phyloP scores from a whole-genome alignment of 2,329 filamentous ascomycete species.

The Trichoderma arundinaceum region DNA sequence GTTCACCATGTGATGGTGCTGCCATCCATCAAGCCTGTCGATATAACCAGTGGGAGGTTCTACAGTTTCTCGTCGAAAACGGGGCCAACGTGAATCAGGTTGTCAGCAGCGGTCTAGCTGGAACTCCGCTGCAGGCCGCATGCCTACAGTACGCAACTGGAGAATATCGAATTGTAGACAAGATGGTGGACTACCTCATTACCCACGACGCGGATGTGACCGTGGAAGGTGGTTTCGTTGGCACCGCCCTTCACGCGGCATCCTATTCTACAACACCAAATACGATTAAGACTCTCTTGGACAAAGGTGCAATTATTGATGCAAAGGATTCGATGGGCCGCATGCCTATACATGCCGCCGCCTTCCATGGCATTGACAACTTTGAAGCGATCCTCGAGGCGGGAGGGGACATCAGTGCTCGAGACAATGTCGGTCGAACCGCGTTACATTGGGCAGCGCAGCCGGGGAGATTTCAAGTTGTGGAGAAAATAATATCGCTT shows the following conservation, averaged over 20 bases:
- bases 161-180: slow-evolving; percentile 31
- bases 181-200: slow-evolving; percentile 36
- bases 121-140: slow-evolving; percentile 28
- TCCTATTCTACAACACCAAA: slow-evolving; percentile 31
- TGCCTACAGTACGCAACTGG: slow-evolving; percentile 7
- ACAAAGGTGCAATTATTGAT: slow-evolving; percentile 30
- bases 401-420: slow-evolving; percentile 24
- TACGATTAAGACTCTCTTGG: slow-evolving; percentile 34
- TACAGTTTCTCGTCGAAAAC: slow-evolving; percentile 26
- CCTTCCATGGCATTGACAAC: slow-evolving; percentile 28
- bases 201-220: slow-evolving; percentile 33
- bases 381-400: slow-evolving; percentile 29
- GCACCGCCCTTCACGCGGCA: slow-evolving; percentile 33
- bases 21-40: slow-evolving; percentile 25
- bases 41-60: background rate
- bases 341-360: slow-evolving; percentile 30
- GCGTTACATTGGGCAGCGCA: slow-evolving; percentile 32
- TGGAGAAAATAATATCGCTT: slow-evolving; percentile 25
- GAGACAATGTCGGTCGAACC: slow-evolving; percentile 23
- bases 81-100: slow-evolving; percentile 28
- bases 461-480: slow-evolving; percentile 20
- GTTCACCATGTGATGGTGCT: slow-evolving; percentile 24
- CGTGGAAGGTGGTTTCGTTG: slow-evolving; percentile 34
- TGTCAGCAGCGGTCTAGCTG: background rate
- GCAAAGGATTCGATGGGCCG: background rate